Base-by-base conservation (phyloP, 768 basidiomycete species). In the Amanita exitialis region DNA sequence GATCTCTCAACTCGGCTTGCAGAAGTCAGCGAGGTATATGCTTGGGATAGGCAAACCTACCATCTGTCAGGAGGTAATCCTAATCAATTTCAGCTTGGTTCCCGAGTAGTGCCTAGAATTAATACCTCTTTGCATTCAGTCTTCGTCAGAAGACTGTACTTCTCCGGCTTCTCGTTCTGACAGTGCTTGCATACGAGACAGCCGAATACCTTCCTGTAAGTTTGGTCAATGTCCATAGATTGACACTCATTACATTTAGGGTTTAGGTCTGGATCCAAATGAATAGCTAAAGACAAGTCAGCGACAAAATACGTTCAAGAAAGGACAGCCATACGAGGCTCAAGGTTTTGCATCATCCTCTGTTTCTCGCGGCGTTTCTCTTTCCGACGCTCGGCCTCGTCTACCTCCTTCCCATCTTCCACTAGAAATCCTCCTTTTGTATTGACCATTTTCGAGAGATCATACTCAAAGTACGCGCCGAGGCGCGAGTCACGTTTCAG, bases 381-480 rank as follows among this genome's bases (percentile, higher is more conserved):
- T 63, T 86, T 87, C 55, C 82, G 68, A 43, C 80, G 73, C 53
- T 82, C 66, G 21, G 86, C 83, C 52, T 89, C 90, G 58, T 90
- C 83, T 1, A 80, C 75, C 55, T 88, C 86, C 57, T 82, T 80
- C n/a, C 80, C 83, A 39, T 95, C 93, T 56, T 95, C 90, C 4
- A 95, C 74, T 60, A 99, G 67, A 66, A 97, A 99, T 1, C 96
- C 96, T 46, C 95, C 96, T 63, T 93, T 88, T 6, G 92, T 86
- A 64, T 99, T 97, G 61, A 92, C 85, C 83, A 97, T 89, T 73
- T 96, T 97, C 10, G 88, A 88, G 12, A 97, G 67, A 64, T 97
- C 94, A 79, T 96, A 98, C 57, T 98, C 95, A 57, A 95, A 95
- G 69, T 97, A 97, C 44, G 80, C 89, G 23, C 91, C 95, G 9